Evolutionary conservation across 441 rosid genomes (phyloP), one percentile per base, ranked within the genome.

Genomic region (Gossypium schwendimanii): DNA sequence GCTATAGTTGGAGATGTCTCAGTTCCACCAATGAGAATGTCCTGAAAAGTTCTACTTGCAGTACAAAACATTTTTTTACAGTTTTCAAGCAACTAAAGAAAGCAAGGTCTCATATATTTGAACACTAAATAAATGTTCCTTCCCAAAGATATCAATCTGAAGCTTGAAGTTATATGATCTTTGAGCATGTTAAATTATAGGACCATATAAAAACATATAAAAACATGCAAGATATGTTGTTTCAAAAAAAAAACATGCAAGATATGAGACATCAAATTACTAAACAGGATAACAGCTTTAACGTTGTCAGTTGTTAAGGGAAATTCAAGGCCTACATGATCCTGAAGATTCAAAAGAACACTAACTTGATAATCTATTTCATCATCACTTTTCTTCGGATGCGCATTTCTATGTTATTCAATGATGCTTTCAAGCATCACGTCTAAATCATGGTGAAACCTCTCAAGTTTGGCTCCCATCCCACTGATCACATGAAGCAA

Each of bases 331-430:
- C 67, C 76, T 6, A 74, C 75, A 3, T 68, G 21, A 33, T 77
- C 62, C 63, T 68, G 64, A 45, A 75, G 57, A 20, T 64, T 75
- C 70, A 81, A 45, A 26, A 78, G 84, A 52, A 72, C 77, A 69
- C 73, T 73, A 15, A 81, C 45, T 0, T 75, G 65, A 60, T 28
- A 5, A 28, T 28, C 33, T 28, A 4, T 28, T 28, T 28, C 33
- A 28, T 72, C 79, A 10, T 77, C 49, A 18, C 26, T 2, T 1
- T 6, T 28, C 39, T 9, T 54, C 1, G 1, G 1, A 28, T 2
- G 21, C 23, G 0, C 17, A n/a, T 54, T 33, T 10, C 26, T 68
- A 52, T 69, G 73, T n/a, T 69, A 62, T 28, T n/a, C 14, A 5
- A 54, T 31, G 73, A 69, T 4, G 14, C 6, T 18, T 11, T 54